Evolutionary conservation across 352 stramenopile genomes (phyloP), one percentile per base, ranked within the genome.

Genomic region (Lagenidium giganteum): DNA sequence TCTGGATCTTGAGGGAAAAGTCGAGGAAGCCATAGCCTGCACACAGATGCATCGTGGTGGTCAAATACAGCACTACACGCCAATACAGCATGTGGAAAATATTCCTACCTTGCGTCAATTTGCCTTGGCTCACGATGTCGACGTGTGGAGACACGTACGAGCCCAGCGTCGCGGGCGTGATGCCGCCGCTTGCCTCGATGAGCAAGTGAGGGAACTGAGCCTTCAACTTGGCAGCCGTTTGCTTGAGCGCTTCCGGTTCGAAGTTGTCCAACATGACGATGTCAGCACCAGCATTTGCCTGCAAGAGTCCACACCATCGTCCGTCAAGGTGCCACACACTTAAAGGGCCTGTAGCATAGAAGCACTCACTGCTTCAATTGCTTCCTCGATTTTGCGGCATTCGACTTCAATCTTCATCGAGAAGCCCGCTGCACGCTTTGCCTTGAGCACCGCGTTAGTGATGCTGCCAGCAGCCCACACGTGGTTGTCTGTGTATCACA

Each of bases 221-320:
- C 70, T 99, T 99, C 35, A 99, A 79, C 37, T 64, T 65, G 8
- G 62, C 67, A 0, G 96, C 96, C 41, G 95, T 96, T 34, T 69
- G 60, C 64, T 98, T 97, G 28, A 99, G 65, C 56, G 82, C 40
- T 13, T 87, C 76, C 5, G 94, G 94, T 54, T 85, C 73, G 69
- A 98, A 99, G 73, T 99, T 99, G 75, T 99, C 96, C 14, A 99
- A 74, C 96, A 99, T 99, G 23, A 99, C 84, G 61, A 99, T 96
- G 54, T 98, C 78, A 23, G 80, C 80, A 8, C 80, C 80, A 4
- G 74, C 80, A 1, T 33, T 77, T 22, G 80, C 75, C 70, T 82
- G 51, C 14, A 24, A 30, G n/a, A 20, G 5, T 26, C 18, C 43
- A n/a, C 26, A 22, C 25, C 16, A 8, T 12, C 7, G 7, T 12